Base-by-base conservation (phyloP, 768 basidiomycete species). In the Serendipita sp. region DNA sequence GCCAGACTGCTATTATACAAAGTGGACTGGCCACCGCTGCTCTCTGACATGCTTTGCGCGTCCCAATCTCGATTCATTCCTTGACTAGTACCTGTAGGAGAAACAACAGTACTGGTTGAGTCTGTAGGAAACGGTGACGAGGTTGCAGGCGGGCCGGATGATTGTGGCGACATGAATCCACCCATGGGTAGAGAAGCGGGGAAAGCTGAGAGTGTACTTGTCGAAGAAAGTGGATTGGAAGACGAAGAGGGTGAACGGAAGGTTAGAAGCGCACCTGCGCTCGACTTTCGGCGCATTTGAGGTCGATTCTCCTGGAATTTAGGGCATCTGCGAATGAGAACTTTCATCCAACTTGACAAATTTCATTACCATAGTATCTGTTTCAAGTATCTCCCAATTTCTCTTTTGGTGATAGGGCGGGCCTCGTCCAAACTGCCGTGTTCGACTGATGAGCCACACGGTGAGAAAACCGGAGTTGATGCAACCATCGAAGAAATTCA, bases 251-350 rank as follows among this genome's bases (percentile, higher is more conserved):
- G 56, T 24, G 16, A 30, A 8, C 56, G 56, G 35, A 60, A 60
- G 37, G 18, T 34, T 28, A 60, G 35, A 37, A 60, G 56, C 16
- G 18, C 35, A n/a, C 56, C 56, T n/a, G 56, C 56, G 37, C 56
- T 60, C 56, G 56, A 60, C 56, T 60, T 60, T 28, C 56, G 56
- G 37, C 56, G 56, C 37, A 60, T 60, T 60, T 60, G 56, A n/a
- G 56, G 56, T n/a, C 56, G 11, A 32, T 32, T 34, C 10, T 60
- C 56, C 56, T 60, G 56, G 28, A 24, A 24, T 53, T 41, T 41
- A 41, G 41, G 41, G 13, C 5, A 13, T 41, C 41, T 41, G 13
- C 41, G 41, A 13, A 41, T 41, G 7, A 41, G 41, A 7, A 41
- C 13, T 41, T 41, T 5, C 41, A 7, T 41, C 13, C 41, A 7